A percentile compares a stretch with the other conserved stretches of the same genome.
Evolutionary conservation across 768 basidiomycete species (phyloP).

Genomic region (Pisolithus microcarpus): DNA sequence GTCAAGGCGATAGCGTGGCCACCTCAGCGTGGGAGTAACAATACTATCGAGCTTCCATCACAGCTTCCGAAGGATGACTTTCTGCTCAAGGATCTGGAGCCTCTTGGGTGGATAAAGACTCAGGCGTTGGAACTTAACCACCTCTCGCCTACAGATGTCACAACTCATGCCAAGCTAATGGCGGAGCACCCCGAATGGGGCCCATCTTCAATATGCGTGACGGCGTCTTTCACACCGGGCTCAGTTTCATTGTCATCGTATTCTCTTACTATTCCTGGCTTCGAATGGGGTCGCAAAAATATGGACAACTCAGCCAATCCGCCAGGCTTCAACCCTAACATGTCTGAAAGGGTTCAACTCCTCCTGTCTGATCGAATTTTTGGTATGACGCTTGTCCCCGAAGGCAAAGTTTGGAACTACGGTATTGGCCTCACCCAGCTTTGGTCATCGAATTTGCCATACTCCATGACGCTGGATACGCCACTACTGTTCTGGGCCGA

Average conservation of each 20-base stretch:
- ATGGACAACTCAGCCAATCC: constrained; percentile 79
- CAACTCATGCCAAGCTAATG: constrained; percentile 95
- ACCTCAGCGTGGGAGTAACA: constrained; percentile 96
- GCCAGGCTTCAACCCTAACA: constrained; percentile 93
- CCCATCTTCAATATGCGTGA: constrained; percentile 87
- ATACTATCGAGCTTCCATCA: constrained; percentile 82
- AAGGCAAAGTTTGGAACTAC: constrained; percentile 96
- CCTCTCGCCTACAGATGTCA: constrained; percentile 87
- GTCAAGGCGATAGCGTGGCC: constrained; percentile 97
- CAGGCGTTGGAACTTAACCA: constrained; percentile 90
- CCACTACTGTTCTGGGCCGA: constrained; percentile 95
- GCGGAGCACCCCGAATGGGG: constrained; percentile 94
- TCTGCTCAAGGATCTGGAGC: constrained; percentile 90
- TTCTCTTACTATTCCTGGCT: constrained; percentile 82
- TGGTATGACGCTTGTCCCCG: constrained; percentile 92
- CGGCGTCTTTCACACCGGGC: constrained; percentile 95
- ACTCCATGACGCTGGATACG: constrained; percentile 84
- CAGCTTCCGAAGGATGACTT: constrained; percentile 93
- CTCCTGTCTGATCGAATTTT: constrained; percentile 92
- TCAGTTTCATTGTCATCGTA: constrained; percentile 94
- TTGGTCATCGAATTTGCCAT: constrained; percentile 78
- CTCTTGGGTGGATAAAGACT: constrained; percentile 94
- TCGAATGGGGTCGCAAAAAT: constrained; percentile 98
- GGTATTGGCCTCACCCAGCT: constrained; percentile 89
- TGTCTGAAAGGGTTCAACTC: constrained; percentile 93